These are phyloP conservation scores for Aphanomyces euteiches DNA, from an alignment of 352 stramenopile genomes.

Conservation along the genomic window DNA sequence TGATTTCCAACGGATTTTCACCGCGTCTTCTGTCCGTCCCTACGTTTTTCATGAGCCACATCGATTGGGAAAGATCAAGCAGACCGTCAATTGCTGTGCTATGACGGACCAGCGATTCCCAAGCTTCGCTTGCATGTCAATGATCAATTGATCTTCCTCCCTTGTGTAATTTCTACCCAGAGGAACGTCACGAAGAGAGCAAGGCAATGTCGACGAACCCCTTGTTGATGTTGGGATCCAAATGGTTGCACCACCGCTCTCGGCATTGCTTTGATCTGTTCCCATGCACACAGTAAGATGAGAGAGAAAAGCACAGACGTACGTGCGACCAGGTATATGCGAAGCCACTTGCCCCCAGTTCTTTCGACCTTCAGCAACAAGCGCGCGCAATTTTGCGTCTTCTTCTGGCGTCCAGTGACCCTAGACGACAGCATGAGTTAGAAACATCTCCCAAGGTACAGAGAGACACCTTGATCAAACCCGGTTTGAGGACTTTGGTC, in stretches of 20 bases:
- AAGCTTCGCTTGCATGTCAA: conserved; percentile 90
- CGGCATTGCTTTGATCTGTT: conserved; percentile 89
- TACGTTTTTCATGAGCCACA: conserved; percentile 25
- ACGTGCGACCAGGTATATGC: conserved; percentile 80
- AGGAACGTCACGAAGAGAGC: not conserved
- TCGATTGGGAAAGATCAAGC: not conserved
- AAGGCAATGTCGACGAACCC: conserved; percentile 45
- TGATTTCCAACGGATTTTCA: conserved; percentile 93
- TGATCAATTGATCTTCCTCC: conserved; percentile 90
- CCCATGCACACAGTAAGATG: conserved; percentile 1
- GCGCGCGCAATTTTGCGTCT: conserved; percentile 75
- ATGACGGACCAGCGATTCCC: conserved; percentile 93
- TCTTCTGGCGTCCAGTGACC: conserved; percentile 90
- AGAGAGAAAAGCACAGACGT: conserved; percentile 34
- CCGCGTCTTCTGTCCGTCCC: conserved; percentile 88
- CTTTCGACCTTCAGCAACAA: conserved; percentile 84
- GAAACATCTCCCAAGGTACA: not conserved
- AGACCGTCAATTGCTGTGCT: conserved; percentile 83
- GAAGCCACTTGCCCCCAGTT: conserved; percentile 88
- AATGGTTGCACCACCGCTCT: conserved; percentile 89
- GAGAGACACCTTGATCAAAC: conserved; percentile 81
- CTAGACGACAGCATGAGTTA: conserved; percentile 34
- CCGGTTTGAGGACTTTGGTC: conserved; percentile 92
- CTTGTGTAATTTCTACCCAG: conserved; percentile 69
- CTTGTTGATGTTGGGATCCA: conserved; percentile 92